Evolutionary conservation across 352 stramenopile genomes (phyloP).

Genomic region (Phytophthora sp.): DNA sequence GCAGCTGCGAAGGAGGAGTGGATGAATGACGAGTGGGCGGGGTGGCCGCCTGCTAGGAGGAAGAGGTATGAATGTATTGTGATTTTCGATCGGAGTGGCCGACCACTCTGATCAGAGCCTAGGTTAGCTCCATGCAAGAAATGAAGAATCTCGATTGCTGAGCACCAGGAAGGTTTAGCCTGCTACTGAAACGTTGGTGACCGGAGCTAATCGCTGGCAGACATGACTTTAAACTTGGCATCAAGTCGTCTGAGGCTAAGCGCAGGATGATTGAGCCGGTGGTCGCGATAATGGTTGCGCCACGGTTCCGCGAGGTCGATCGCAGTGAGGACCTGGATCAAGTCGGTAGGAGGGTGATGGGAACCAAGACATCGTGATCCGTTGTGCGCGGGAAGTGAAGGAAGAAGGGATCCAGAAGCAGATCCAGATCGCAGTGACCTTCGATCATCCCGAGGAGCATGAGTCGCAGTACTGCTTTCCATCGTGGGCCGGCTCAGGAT

Average conservation of each 20-base stretch:
- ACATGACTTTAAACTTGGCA: too few species aligned
- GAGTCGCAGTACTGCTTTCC: background rate
- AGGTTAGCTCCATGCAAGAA: too few species aligned
- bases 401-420: constrained; percentile 1
- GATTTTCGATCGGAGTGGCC: too few species aligned
- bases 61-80: too few species aligned
- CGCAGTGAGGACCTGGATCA: background rate
- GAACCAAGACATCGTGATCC: background rate
- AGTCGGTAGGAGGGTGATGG: background rate
- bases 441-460: background rate
- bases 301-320: background rate
- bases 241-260: too few species aligned
- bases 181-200: too few species aligned
- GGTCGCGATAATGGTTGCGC: background rate
- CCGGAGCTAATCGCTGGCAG: too few species aligned
- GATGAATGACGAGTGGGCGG: background rate
- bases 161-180: too few species aligned
- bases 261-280: background rate
- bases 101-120: too few species aligned
- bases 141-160: too few species aligned
- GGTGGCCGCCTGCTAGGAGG: background rate
- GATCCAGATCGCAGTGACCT: background rate
- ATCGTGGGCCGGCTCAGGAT: background rate
- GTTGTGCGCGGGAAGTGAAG: background rate
- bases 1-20: background rate